A percentile compares a stretch with the other conserved stretches of the same genome.
Conservation (phyloP, 768 basidiomycete species). For the Boletus subparvulus region DNA sequence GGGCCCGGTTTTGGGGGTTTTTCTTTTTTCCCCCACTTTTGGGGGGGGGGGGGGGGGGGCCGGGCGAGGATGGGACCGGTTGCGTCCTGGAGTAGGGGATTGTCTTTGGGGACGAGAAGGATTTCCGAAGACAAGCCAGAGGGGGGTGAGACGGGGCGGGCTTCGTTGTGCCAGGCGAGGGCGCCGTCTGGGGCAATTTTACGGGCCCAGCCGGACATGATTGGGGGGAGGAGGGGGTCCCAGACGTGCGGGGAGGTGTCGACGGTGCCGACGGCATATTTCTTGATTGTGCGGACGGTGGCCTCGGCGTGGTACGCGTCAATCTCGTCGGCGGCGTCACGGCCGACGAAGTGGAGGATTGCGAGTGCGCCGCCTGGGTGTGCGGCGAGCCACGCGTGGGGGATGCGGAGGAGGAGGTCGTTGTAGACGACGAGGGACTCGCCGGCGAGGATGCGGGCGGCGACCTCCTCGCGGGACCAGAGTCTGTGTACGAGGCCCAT, state of each 20-base stretch:
- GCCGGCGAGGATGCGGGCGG: constrained; percentile 69
- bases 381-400: constrained; percentile 71
- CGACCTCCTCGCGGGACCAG: constrained; percentile 58
- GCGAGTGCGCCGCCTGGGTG: constrained; percentile 91
- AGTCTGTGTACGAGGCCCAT: constrained; percentile 34
- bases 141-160: constrained; percentile 40
- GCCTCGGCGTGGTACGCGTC: constrained; percentile 79
- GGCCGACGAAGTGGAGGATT: constrained; percentile 91
- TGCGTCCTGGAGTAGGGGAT: constrained; percentile 20
- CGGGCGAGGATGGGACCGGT: constrained; percentile 42
- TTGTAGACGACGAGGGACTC: constrained; percentile 74
- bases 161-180: constrained; percentile 63
- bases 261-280: constrained; percentile 70
- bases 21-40: too few species aligned
- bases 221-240: constrained; percentile 81
- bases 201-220: constrained; percentile 81
- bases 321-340: constrained; percentile 94
- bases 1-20: too few species aligned
- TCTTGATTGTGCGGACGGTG: constrained; percentile 29
- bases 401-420: constrained; percentile 61
- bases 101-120: constrained; percentile 55
- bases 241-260: constrained; percentile 53
- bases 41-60: too few species aligned
- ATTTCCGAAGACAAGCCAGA: constrained; percentile 50
- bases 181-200: constrained; percentile 45